These are phyloP conservation scores for Sporothrix curviconia DNA, from an alignment of 2,329 filamentous ascomycete species.

Conservation along the genomic window DNA sequence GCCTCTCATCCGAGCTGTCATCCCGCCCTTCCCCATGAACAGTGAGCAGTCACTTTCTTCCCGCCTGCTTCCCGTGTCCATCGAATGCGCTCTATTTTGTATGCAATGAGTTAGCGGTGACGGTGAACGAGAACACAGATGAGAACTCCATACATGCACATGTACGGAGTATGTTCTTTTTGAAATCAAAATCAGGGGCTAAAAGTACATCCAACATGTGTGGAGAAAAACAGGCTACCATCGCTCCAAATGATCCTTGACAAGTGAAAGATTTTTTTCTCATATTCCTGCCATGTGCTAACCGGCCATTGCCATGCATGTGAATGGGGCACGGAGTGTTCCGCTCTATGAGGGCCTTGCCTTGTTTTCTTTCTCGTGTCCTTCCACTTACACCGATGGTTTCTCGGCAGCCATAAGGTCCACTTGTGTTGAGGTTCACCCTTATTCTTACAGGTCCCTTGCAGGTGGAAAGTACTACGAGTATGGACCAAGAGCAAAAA, in stretches of 20 bases:
- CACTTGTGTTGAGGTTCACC: background rate
- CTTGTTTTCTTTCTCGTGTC: too few relatives aligned
- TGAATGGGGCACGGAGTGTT: background rate
- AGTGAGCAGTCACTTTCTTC: conserved; percentile 2
- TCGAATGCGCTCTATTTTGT: background rate
- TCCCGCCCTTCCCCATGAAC: conserved; percentile 5
- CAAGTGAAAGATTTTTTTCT: background rate
- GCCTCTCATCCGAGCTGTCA: background rate
- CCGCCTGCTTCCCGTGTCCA: background rate
- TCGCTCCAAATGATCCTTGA: background rate
- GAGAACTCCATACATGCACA: too few relatives aligned
- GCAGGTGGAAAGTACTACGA: background rate
- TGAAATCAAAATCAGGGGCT: too few relatives aligned
- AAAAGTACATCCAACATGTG: too few relatives aligned
- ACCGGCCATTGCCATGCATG: background rate
- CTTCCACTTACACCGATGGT: background rate
- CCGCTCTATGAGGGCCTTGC: background rate
- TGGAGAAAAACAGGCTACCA: background rate
- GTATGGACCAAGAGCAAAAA: background rate
- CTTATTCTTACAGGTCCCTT: too few relatives aligned
- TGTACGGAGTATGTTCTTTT: too few relatives aligned
- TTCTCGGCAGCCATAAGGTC: background rate
- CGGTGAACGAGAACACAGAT: too few relatives aligned
- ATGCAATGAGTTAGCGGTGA: too few relatives aligned
- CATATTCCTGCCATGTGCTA: background rate